Base-by-base conservation (phyloP, 805 yeast genomes). In the Suhomyces vadensis region DNA sequence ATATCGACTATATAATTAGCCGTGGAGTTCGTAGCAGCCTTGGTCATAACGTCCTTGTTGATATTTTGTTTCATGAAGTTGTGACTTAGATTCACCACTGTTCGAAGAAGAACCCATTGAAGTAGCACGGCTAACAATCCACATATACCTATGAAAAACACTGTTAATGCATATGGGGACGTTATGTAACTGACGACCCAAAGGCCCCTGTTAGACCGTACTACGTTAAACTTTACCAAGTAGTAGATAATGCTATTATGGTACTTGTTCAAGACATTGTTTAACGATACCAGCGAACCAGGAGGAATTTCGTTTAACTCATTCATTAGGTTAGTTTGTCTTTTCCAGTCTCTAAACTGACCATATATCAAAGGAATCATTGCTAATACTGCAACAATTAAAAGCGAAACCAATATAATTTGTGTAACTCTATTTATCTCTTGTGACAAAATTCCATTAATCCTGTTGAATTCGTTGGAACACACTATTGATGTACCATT, bases 121-220 rank as follows among this genome's bases (percentile, higher is more conserved):
- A 83, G 56, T 1, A 73, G 41, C 13, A 83, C 77, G 1, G 81
- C 61, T 0, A 78, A 9, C 0, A 85, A 42, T 0, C 94, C 94
- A 11, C 77, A 64, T 0, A 83, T 4, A 0, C 85, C 86, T 0
- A 87, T 49, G 1, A 76, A 60, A 1, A 87, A 56, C 0, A 83
- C 54, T 0, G 74, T 53, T 1, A 75, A 44, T 0, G 91, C 77
- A 9, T 78, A 71, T 2, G 73, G 64, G 1, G 89, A 77, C 2
- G 79, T 59, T n/a, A 75, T 51, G 57, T 83, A 83, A 35, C 31
- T 47, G 1, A 42, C 14, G 6, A 49, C 5, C 53, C 53, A 47
- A 7, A 25, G 17, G 14, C 22, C 6, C 11, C 36, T 37, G 3
- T 42, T 8, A 4, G 31, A 24, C 11, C 6, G 7, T n/a, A 24